phyloP scores from a whole-genome alignment of 345 rosid genomes.

The Salix udensis region DNA sequence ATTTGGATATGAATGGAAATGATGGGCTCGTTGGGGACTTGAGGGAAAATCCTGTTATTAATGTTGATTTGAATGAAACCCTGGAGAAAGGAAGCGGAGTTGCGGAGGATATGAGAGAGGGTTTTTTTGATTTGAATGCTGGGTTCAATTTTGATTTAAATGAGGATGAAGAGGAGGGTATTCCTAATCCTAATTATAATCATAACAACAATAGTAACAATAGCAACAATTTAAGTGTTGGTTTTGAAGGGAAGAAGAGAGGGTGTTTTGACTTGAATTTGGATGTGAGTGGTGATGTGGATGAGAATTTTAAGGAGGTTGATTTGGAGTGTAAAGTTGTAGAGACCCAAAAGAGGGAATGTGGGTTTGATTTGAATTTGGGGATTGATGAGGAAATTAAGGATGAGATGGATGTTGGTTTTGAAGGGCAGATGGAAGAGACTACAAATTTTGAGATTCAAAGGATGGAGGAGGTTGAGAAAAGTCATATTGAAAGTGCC shows the following conservation, averaged over 20 bases:
- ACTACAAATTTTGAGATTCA: slow-evolving; percentile 4
- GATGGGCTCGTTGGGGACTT: slow-evolving; percentile 5
- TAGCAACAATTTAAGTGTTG: neutral
- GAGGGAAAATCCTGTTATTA: slow-evolving; percentile 9
- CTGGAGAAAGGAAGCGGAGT: slow-evolving; percentile 14
- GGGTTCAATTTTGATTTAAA: slow-evolving; percentile 55
- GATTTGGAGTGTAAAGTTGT: slow-evolving; percentile 12
- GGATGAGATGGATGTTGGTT: slow-evolving; percentile 28
- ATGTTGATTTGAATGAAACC: slow-evolving; percentile 46
- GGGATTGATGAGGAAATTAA: slow-evolving; percentile 45
- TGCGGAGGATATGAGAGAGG: slow-evolving; percentile 29
- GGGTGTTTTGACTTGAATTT: slow-evolving; percentile 69
- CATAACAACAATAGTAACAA: neutral
- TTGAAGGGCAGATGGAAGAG: slow-evolving; percentile 18
- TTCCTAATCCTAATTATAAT: neutral
- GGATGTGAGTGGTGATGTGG: slow-evolving; percentile 56
- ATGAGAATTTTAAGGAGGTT: slow-evolving; percentile 28
- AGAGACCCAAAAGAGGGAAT: slow-evolving; percentile 38
- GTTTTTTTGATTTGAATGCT: slow-evolving; percentile 52
- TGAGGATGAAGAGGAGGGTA: slow-evolving; percentile 11
- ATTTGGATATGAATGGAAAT: slow-evolving; percentile 8
- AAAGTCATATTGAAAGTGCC: slow-evolving; percentile 20
- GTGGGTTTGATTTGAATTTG: slow-evolving; percentile 76
- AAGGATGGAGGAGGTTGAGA: slow-evolving; percentile 20
- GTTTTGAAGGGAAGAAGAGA: slow-evolving; percentile 28